Base-by-base conservation (phyloP, 495 filamentous ascomycete species). In the Acidiella bohemica region DNA sequence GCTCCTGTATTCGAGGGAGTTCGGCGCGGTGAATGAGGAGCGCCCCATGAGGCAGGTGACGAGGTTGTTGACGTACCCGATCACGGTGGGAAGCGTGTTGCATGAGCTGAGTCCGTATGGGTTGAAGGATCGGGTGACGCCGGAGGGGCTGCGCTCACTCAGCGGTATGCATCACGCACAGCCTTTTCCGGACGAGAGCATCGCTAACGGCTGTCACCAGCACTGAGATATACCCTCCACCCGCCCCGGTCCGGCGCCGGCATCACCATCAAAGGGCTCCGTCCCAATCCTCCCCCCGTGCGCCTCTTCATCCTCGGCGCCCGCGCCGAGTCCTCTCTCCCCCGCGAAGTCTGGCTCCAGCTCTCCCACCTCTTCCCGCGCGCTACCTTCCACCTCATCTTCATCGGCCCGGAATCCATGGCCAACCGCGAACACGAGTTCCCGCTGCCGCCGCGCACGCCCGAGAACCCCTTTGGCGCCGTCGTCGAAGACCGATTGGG, bases 331-430 rank as follows among this genome's bases (percentile, higher is more conserved):
- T 94, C 90, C 14, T 94, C 86, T 11, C 75, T 96, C 2, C 90
- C 90, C 8, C 79, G 92, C 29, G 79, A 93, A 45, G 82, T 85
- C 30, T 99, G 90, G 90, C 65, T 88, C 14, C 90, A 99, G 59
- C 67, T 99, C 34, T 70, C 78, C 17, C 74, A 90, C 61, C 74
- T 96, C 44, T 99, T 96, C 70, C 90, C 85, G 8, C 70, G 76
- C 32, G 68, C 76, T 3, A 62, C 70, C 61, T 75, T 87, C 48
- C 85, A 95, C 53, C 61, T 97, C 5, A 74, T 94, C 56, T 90
- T 97, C 57, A 92, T 99, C 53, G 90, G 90, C 2, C 90, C 90
- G 0, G 90, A 99, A 62, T 80, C 79, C 53, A 96, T 99, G 84
- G 62, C 75, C 14, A 87, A 87, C 56, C 78, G 92, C 46, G 80